Conservation (phyloP, 331 rosid species). For the Saraca asoca region DNA sequence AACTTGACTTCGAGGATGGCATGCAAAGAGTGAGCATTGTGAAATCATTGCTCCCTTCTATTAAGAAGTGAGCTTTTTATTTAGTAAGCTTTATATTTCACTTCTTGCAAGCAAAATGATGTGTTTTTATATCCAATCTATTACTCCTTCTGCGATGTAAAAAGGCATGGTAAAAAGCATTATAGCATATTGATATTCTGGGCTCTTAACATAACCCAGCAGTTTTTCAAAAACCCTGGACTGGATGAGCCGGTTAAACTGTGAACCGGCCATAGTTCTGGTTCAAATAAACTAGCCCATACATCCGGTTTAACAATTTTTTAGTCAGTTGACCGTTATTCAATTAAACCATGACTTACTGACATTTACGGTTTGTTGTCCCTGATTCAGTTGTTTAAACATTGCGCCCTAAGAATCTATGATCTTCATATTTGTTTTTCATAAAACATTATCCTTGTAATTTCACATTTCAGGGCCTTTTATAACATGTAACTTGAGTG, state of each 20-base stretch:
- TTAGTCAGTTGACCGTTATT: too few relatives aligned
- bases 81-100: not conserved
- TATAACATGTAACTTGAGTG: not conserved
- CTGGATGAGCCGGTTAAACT: too few relatives aligned
- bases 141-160: slow-evolving; percentile 12
- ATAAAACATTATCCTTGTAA: not conserved
- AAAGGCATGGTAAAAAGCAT: too few relatives aligned
- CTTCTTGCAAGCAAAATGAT: slow-evolving; percentile 18
- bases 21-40: not conserved
- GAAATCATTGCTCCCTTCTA: not conserved
- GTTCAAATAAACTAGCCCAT: too few relatives aligned
- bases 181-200: not conserved
- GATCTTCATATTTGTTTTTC: slow-evolving; percentile 11
- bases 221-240: too few relatives aligned
- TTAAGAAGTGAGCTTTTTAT: not conserved
- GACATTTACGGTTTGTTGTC: too few relatives aligned
- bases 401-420: slow-evolving; percentile 12
- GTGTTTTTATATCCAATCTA: slow-evolving; percentile 12
- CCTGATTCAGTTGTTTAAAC: too few relatives aligned
- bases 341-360: too few relatives aligned
- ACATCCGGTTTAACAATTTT: too few relatives aligned
- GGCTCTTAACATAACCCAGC: not conserved
- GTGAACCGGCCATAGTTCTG: too few relatives aligned
- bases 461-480: not conserved
- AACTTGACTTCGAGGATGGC: slow-evolving; percentile 9